phyloP scores from a whole-genome alignment of 2,329 filamentous ascomycete genomes.

The Colletotrichum liriopes region DNA sequence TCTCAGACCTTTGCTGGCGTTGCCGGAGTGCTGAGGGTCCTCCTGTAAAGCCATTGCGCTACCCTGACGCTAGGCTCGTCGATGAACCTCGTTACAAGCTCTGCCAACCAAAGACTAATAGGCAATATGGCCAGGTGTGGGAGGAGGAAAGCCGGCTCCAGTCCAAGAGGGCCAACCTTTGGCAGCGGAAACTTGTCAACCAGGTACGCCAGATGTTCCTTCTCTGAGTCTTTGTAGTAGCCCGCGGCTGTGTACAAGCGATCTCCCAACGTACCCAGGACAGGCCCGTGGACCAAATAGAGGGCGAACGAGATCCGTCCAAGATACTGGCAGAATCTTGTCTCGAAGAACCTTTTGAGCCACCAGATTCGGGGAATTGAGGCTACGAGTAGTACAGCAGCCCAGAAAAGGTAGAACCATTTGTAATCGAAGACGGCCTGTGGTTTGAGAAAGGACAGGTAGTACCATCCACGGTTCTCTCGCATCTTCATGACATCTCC shows the following conservation, averaged over 20 bases:
- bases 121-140: constrained; percentile 74
- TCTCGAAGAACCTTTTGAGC: constrained; percentile 66
- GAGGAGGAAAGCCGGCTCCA: constrained; percentile 73
- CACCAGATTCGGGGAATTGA: constrained; percentile 53
- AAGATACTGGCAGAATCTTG: constrained; percentile 67
- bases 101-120: constrained; percentile 71
- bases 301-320: constrained; percentile 73
- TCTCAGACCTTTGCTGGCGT: neutral
- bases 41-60: constrained; percentile 70
- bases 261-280: constrained; percentile 66
- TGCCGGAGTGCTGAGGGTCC: constrained; percentile 50
- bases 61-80: constrained; percentile 75
- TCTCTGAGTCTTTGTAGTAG: constrained; percentile 65
- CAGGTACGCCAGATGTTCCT: constrained; percentile 69
- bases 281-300: constrained; percentile 73
- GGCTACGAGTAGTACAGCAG: constrained; percentile 54
- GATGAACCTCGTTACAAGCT: constrained; percentile 68
- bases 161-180: constrained; percentile 69
- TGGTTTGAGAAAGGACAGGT: constrained; percentile 64
- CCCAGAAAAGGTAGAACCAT: constrained; percentile 58
- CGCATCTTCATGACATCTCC: constrained; percentile 25
- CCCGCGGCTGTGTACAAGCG: constrained; percentile 75
- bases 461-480: constrained; percentile 49
- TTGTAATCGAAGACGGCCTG: constrained; percentile 73
- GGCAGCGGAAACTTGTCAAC: constrained; percentile 70